Conservation (phyloP, 345 rosid genomes). For the Hevea brasiliensis region DNA sequence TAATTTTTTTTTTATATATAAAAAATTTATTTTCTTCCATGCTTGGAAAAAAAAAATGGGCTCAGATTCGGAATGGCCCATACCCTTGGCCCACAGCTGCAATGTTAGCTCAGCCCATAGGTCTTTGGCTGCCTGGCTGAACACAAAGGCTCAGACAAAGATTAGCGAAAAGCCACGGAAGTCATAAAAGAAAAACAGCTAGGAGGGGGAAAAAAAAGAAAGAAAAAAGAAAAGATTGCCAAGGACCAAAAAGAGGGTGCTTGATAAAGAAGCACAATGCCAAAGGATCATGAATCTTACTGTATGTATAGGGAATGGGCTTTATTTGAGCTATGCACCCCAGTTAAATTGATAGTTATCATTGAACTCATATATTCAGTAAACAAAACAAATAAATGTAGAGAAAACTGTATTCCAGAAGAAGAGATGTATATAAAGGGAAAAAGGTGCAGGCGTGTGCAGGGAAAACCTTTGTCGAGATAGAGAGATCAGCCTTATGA, state of each 20-base stretch:
- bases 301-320: background rate
- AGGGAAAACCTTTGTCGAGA: constrained; percentile 65
- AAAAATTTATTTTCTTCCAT: too few species aligned
- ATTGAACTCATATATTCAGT: too few species aligned
- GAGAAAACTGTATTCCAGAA: background rate
- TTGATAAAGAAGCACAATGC: background rate
- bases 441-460: background rate
- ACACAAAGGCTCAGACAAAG: background rate
- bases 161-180: background rate
- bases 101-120: background rate
- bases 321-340: background rate
- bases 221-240: background rate
- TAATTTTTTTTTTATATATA: too few species aligned
- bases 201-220: background rate
- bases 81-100: background rate
- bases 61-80: background rate
- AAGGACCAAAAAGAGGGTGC: background rate
- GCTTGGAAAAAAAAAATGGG: background rate
- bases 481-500: constrained; percentile 68
- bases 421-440: background rate
- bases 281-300: background rate
- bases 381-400: background rate
- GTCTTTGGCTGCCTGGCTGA: background rate
- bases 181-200: background rate
- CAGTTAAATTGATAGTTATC: background rate